Base-by-base conservation (phyloP, 176 grass and related monocot genomes). In the Luzula sylvatica region DNA sequence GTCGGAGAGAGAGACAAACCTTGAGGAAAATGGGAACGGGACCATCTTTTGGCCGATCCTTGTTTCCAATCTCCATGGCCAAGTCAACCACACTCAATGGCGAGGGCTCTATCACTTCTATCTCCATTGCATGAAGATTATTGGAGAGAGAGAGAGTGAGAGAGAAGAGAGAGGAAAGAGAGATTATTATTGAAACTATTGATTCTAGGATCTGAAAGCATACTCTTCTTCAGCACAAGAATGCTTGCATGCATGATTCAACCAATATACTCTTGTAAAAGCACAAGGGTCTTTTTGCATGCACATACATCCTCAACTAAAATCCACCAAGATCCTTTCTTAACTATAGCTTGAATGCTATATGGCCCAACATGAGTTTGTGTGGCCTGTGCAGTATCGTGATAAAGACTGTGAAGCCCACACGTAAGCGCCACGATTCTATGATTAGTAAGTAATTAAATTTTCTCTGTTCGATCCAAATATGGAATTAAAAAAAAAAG, bases 11-110 rank as follows among this genome's bases (percentile, higher is more conserved):
- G 56, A 63, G 7, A 50, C 4, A 2, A 19, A 94, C 88, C 88
- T 95, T 87, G 25, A 95, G 72, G 65, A 87, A 95, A 70, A 95
- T 94, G 22, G 88, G 88, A 62, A 87, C 68, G 35, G 79, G 83
- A 23, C 72, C 76, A 78, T 94, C 65, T 28, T 76, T 87, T 11
- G 55, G 38, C 27, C 79, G 56, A 46, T 72, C 54, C 42, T 79
- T 80, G 3, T 50, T 61, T 38, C 77, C 50, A 68, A 77, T 59
- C 68, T 86, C 73, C 1, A 38, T 52, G 25, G 63, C 20, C 1
- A 39, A 4, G 11, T 53, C 23, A n/a, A n/a, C n/a, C n/a, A n/a
- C n/a, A n/a, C n/a, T n/a, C n/a, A n/a, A n/a, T 27, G 40, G 68
- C 4, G 32, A 48, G 43, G 19, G 73, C 23, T 26, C 61, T 4